These are phyloP conservation scores for Metarhizium robertsii DNA, from an alignment of 2,329 filamentous ascomycete species.

Conservation along the genomic window DNA sequence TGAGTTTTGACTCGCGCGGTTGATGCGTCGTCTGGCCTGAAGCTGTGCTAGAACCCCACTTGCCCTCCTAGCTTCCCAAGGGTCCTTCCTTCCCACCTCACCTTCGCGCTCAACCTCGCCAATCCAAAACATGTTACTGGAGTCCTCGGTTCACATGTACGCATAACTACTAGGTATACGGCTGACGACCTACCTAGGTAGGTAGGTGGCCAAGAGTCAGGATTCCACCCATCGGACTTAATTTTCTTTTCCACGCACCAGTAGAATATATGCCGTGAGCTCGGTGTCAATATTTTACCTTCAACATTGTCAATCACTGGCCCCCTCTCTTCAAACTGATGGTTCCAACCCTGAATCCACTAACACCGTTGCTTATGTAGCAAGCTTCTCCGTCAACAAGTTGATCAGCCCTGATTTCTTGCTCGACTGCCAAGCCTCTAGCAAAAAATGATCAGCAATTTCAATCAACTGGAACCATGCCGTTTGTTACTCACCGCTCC, in stretches of 20 bases:
- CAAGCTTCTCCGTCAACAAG: slow-evolving; percentile 66
- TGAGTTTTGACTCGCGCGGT: no score
- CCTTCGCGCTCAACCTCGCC: no score
- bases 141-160: no score
- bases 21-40: no score
- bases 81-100: neutral
- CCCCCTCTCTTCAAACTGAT: slow-evolving; percentile 18
- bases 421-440: slow-evolving; percentile 55
- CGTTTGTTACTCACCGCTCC: slow-evolving; percentile 38
- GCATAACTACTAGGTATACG: no score
- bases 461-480: neutral
- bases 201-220: neutral
- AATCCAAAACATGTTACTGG: no score
- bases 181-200: neutral
- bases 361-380: slow-evolving; percentile 82
- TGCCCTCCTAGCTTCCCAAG: neutral
- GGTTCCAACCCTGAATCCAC: slow-evolving; percentile 58
- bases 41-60: neutral
- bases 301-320: neutral
- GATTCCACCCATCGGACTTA: no score
- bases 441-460: slow-evolving; percentile 4
- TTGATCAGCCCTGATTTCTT: slow-evolving; percentile 47
- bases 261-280: no score
- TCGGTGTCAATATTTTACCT: no score
- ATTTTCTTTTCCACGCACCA: no score